Conservation (phyloP, 2,329 filamentous ascomycete species). For the Hypoxylon sp. region DNA sequence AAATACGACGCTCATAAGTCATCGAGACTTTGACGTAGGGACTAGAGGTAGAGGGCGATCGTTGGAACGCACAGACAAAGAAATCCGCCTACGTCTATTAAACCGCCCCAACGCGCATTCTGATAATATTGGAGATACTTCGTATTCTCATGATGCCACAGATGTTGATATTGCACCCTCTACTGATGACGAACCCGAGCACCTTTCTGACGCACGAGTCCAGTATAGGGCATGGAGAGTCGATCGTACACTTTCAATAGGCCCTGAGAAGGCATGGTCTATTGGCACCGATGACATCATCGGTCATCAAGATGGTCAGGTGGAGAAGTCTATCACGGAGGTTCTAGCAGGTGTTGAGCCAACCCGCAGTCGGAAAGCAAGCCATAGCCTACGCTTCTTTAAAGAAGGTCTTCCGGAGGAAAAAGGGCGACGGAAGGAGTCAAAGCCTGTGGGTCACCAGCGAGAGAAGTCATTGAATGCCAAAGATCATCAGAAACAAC, state of each 20-base stretch:
- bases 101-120: constrained; percentile 47
- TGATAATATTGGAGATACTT: constrained; percentile 55
- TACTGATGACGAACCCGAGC: constrained; percentile 44
- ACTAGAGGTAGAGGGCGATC: constrained; percentile 58
- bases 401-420: constrained; percentile 76
- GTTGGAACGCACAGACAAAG: constrained; percentile 61
- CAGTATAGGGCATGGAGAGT: constrained; percentile 58
- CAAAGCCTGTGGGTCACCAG: constrained; percentile 50
- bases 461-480: constrained; percentile 62
- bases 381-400: constrained; percentile 77
- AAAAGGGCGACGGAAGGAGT: constrained; percentile 68
- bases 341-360: constrained; percentile 73
- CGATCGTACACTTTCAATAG: constrained; percentile 62
- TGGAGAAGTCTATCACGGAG: constrained; percentile 76
- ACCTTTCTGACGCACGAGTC: constrained; percentile 49
- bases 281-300: constrained; percentile 68
- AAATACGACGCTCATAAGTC: constrained; percentile 55
- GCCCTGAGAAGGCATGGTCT: constrained; percentile 74
- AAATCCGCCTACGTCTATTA: constrained; percentile 56
- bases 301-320: constrained; percentile 68
- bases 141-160: constrained; percentile 49
- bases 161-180: constrained; percentile 29
- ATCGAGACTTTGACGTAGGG: constrained; percentile 55
- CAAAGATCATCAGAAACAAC: constrained; percentile 50
- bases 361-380: constrained; percentile 77